Conservation (phyloP, 768 basidiomycete genomes). For the Termitomyces sp. region DNA sequence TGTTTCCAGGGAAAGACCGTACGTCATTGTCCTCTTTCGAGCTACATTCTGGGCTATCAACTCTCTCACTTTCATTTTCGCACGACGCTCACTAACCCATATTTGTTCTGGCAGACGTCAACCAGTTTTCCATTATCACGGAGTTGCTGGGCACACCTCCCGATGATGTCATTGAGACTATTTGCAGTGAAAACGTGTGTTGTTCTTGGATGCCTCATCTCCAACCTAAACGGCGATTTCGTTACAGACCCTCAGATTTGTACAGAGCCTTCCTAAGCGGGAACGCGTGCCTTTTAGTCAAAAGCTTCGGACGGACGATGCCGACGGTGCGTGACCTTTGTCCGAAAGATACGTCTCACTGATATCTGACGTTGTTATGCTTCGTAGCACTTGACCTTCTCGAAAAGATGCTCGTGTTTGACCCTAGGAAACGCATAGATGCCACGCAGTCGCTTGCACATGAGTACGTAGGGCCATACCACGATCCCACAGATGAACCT, state of each 20-base stretch:
- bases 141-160: conserved; percentile 97
- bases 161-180: conserved; percentile 99
- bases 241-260: conserved; percentile 90
- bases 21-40: conserved; percentile 32
- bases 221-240: background rate
- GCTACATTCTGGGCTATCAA: no score
- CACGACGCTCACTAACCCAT: background rate
- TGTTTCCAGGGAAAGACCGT: conserved; percentile 99
- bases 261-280: conserved; percentile 95
- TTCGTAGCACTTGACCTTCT: conserved; percentile 82
- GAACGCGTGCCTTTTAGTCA: conserved; percentile 93
- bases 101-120: conserved; percentile 63
- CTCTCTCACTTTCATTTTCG: no score
- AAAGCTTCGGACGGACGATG: conserved; percentile 85
- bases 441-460: conserved; percentile 87
- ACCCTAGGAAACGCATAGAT: conserved; percentile 94
- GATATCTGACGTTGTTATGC: background rate
- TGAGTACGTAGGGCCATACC: conserved; percentile 94
- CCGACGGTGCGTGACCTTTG: conserved; percentile 54
- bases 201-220: conserved; percentile 12
- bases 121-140: conserved; percentile 99
- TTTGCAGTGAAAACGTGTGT: conserved; percentile 93
- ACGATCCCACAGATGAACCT: conserved; percentile 97
- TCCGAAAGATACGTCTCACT: background rate
- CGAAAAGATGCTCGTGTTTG: conserved; percentile 99